phyloP scores from a whole-genome alignment of 2,329 filamentous ascomycete genomes.

The Colletotrichum acutatum region DNA sequence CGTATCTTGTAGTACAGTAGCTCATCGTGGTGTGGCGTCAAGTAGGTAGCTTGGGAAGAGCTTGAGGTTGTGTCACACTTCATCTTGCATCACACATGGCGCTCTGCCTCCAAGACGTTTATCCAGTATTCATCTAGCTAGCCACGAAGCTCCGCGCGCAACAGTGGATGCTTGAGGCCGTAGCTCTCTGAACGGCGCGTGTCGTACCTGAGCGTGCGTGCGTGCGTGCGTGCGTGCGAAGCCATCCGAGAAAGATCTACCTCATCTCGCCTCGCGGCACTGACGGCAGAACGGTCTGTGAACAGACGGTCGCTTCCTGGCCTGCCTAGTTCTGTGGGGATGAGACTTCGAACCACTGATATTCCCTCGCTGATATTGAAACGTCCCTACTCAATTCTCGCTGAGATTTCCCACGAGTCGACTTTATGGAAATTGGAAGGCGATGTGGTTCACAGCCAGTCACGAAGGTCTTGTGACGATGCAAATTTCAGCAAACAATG shows the following conservation, averaged over 20 bases:
- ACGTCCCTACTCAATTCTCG: not conserved
- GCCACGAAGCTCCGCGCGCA: too few relatives aligned
- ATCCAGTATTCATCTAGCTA: not conserved
- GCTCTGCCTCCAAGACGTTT: too few relatives aligned
- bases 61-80: not conserved
- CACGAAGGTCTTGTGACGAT: not conserved
- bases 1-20: too few relatives aligned
- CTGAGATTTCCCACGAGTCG: not conserved
- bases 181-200: not conserved
- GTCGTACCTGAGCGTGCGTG: not conserved
- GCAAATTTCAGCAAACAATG: not conserved
- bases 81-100: not conserved
- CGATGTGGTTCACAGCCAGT: not conserved
- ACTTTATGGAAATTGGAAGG: too few relatives aligned
- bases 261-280: slow-evolving; percentile 17
- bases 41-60: not conserved
- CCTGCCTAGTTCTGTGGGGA: not conserved
- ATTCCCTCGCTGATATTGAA: not conserved
- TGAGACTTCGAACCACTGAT: not conserved
- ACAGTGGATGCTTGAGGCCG: too few relatives aligned
- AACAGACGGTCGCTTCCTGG: not conserved
- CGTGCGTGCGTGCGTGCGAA: not conserved
- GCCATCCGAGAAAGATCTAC: not conserved
- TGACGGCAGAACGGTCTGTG: slow-evolving; percentile 17
- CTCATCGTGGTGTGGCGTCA: not conserved